A percentile compares a stretch with the other conserved stretches of the same genome.
Evolutionary conservation across 768 basidiomycete species (phyloP).

Genomic region (Hydnum rufescens): DNA sequence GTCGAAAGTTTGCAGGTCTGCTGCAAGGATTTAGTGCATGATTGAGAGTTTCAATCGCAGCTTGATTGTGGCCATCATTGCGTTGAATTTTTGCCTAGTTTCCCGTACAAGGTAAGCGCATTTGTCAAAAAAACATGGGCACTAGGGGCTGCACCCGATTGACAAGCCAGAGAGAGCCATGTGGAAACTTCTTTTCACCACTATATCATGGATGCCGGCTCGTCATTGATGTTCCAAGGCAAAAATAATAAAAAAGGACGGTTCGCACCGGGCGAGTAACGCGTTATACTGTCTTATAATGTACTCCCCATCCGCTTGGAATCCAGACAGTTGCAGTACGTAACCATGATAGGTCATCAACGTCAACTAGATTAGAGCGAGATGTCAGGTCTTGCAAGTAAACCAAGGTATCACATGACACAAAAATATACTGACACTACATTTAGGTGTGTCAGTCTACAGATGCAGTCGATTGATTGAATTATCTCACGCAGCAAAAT

Average conservation of each 20-base stretch:
- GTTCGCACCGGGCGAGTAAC: constrained; percentile 40
- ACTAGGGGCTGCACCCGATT: constrained; percentile 28
- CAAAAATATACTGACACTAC: too few relatives aligned
- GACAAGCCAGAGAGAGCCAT: constrained; percentile 53
- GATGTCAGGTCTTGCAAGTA: too few relatives aligned
- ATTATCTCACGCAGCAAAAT: constrained; percentile 47
- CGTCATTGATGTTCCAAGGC: background rate
- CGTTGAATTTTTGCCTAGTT: constrained; percentile 49
- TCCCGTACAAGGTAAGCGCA: background rate
- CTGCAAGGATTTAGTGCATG: constrained; percentile 35
- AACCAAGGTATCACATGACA: too few relatives aligned
- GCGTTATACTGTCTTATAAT: constrained; percentile 41
- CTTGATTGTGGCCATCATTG: constrained; percentile 45
- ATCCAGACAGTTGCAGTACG: constrained; percentile 49
- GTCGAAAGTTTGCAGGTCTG: constrained; percentile 34
- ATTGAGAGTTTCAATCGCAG: constrained; percentile 42
- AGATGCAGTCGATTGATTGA: too few relatives aligned
- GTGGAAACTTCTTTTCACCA: constrained; percentile 36
- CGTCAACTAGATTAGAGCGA: too few relatives aligned
- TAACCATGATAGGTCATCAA: constrained; percentile 67
- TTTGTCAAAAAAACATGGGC: background rate
- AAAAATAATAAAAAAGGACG: background rate
- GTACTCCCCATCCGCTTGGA: constrained; percentile 49
- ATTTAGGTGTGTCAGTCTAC: too few relatives aligned
- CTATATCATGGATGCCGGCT: constrained; percentile 20